Percentiles rank a stretch among this genome's conserved stretches.
Evolutionary conservation across 192 early-diverging fungal genomes (phyloP).

Genomic region (Chytriomyces sp.): DNA sequence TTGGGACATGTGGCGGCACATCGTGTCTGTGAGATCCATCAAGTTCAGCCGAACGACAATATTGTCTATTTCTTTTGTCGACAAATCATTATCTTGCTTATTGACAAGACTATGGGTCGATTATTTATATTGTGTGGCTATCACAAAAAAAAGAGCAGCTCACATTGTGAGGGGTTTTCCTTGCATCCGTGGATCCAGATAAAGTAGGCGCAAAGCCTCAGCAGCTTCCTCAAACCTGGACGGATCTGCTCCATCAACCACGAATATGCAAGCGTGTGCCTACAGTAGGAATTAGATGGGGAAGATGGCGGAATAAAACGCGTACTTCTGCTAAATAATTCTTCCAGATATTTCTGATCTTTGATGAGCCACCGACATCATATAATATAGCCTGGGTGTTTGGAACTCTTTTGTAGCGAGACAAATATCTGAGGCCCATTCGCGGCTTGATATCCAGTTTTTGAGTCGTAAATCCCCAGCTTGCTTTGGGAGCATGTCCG

Average conservation of each 20-base stretch:
- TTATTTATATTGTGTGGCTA: neutral
- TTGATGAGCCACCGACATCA: conserved; percentile 31
- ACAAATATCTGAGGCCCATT: neutral
- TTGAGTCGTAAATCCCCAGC: conserved; percentile 29
- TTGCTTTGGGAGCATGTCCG: conserved; percentile 1
- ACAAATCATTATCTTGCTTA: conserved; percentile 1
- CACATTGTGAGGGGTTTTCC: conserved; percentile 32
- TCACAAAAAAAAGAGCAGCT: neutral
- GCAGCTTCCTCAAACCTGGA: conserved; percentile 21
- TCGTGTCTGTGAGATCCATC: neutral
- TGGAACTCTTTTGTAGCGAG: neutral
- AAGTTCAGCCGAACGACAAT: neutral
- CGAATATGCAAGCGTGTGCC: conserved; percentile 26
- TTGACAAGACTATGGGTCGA: conserved; percentile 16
- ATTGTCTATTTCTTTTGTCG: neutral
- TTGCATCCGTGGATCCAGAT: conserved; percentile 16
- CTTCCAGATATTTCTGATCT: conserved; percentile 31
- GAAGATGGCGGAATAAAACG: neutral
- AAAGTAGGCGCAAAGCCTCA: conserved; percentile 20
- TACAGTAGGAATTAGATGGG: neutral
- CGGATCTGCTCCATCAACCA: conserved; percentile 12
- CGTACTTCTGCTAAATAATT: conserved; percentile 34
- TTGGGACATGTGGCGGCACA: conserved; percentile 2
- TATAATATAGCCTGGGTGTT: conserved; percentile 17
- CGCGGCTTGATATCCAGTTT: conserved; percentile 11